These are phyloP conservation scores for Protomyces inundatus DNA, from an alignment of 1,139 yeast species.

Conservation along the genomic window DNA sequence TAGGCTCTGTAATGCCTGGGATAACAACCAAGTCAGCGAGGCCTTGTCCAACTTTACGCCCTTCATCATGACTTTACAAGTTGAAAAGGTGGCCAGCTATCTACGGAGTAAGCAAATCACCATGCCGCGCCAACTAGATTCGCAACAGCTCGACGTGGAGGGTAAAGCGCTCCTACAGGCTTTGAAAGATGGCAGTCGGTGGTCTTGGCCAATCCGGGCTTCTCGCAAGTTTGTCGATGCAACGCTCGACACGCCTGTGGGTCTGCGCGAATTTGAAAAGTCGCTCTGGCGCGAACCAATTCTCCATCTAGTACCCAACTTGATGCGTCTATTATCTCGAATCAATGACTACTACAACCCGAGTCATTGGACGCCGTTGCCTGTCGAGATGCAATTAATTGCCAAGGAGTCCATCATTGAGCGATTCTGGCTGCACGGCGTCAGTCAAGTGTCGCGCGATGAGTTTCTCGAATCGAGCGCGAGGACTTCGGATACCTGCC, in stretches of 20 bases:
- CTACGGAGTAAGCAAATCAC: conserved; percentile 73
- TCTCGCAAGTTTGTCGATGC: conserved; percentile 92
- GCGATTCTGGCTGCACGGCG: conserved; percentile 98
- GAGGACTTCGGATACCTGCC: conserved; percentile 82
- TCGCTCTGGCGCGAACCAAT: conserved; percentile 89
- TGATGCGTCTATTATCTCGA: conserved; percentile 77
- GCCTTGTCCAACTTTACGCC: conserved; percentile 86
- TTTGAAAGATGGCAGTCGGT: conserved; percentile 41
- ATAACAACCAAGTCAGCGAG: conserved; percentile 81
- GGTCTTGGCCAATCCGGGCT: conserved; percentile 79
- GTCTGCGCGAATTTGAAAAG: conserved; percentile 66
- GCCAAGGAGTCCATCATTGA: conserved; percentile 84
- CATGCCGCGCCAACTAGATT: conserved; percentile 65
- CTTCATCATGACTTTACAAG: conserved; percentile 97
- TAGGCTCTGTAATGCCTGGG: conserved; percentile 89
- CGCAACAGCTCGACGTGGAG: conserved; percentile 84
- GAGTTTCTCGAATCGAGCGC: conserved; percentile 92
- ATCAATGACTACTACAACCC: conserved; percentile 94
- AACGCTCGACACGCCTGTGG: conserved; percentile 74
- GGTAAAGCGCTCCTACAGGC: conserved; percentile 71
- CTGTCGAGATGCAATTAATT: conserved; percentile 83
- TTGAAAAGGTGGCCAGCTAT: conserved; percentile 86
- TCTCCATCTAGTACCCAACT: conserved; percentile 85
- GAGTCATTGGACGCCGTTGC: conserved; percentile 79
- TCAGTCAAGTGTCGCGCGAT: conserved; percentile 87